Evolutionary conservation across 2,329 filamentous ascomycete species (phyloP).

Genomic region (Aspergillus hiratsukae): DNA sequence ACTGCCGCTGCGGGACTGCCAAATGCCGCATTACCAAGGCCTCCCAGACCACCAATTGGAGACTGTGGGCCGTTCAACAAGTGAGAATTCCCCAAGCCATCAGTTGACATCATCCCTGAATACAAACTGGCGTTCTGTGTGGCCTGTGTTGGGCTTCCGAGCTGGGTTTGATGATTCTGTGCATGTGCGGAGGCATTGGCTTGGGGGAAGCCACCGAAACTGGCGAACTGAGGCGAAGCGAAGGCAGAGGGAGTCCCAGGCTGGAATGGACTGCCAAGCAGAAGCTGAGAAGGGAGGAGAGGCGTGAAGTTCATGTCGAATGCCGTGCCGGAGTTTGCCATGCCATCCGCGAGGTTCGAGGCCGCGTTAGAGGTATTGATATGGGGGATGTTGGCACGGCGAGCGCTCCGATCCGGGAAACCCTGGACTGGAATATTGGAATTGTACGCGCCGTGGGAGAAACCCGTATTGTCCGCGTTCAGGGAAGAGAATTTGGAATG

Average conservation of each 20-base stretch:
- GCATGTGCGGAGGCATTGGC: constrained; percentile 50
- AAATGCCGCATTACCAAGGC: constrained; percentile 55
- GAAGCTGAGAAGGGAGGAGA: constrained; percentile 85
- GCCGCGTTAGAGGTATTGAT: constrained; percentile 76
- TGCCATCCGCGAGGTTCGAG: constrained; percentile 59
- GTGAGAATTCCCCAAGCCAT: constrained; percentile 73
- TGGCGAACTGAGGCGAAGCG: constrained; percentile 86
- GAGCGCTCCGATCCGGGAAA: constrained; percentile 81
- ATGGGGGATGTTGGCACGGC: constrained; percentile 76
- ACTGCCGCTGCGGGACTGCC: constrained; percentile 68
- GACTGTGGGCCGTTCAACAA: constrained; percentile 80
- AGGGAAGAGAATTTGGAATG: constrained; percentile 74
- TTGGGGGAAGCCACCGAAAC: constrained; percentile 70
- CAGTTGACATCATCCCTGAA: constrained; percentile 79
- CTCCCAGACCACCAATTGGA: constrained; percentile 70
- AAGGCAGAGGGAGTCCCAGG: constrained; percentile 88
- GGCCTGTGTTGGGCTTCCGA: constrained; percentile 71
- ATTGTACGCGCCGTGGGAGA: constrained; percentile 87
- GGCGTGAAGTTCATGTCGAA: constrained; percentile 99
- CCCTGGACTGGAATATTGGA: constrained; percentile 67
- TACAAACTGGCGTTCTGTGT: constrained; percentile 70
- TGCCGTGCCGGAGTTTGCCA: constrained; percentile 80
- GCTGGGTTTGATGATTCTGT: constrained; percentile 55
- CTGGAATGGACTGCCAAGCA: constrained; percentile 95
- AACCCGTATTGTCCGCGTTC: constrained; percentile 70